Conservation (phyloP, 805 yeast genomes). For the Lipomyces starkeyi region DNA sequence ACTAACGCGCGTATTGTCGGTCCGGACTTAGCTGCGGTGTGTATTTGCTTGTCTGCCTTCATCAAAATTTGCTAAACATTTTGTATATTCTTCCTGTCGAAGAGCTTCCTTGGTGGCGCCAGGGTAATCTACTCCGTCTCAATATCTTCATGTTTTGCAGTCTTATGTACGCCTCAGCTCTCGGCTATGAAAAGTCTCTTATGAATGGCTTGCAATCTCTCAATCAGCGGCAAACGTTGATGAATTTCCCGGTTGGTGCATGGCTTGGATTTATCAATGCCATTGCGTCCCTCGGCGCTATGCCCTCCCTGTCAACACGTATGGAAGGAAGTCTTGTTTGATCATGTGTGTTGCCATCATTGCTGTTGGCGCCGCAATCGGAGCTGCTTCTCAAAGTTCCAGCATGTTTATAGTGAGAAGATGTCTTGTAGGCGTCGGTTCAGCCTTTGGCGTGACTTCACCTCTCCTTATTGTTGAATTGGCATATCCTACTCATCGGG, state of each 20-base stretch:
- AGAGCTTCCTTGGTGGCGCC: background rate
- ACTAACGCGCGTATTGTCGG: no score
- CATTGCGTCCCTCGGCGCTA: slow-evolving; percentile 12
- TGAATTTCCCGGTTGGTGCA: slow-evolving; percentile 23
- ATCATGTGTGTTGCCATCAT: background rate
- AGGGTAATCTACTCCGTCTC: background rate
- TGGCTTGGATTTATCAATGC: slow-evolving; percentile 29
- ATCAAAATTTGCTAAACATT: no score
- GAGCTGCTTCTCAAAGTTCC: slow-evolving; percentile 9
- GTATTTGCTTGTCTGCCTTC: no score
- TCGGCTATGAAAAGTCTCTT: slow-evolving; percentile 25
- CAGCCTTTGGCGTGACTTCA: background rate
- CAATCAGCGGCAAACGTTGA: slow-evolving; percentile 17
- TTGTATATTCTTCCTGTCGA: background rate
- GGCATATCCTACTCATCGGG: slow-evolving; percentile 29
- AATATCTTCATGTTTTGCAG: background rate
- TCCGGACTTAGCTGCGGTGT: no score
- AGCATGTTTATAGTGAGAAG: slow-evolving; percentile 14
- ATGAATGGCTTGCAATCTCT: slow-evolving; percentile 30
- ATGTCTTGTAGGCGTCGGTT: slow-evolving; percentile 12
- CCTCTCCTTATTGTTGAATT: slow-evolving; percentile 19
- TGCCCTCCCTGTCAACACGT: no score
- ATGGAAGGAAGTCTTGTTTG: slow-evolving; percentile 18
- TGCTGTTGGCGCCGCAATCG: slow-evolving; percentile 15
- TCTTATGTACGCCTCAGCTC: background rate